phyloP scores from a whole-genome alignment of 202 grass and related monocot genomes.

The Carex sylvatica region DNA sequence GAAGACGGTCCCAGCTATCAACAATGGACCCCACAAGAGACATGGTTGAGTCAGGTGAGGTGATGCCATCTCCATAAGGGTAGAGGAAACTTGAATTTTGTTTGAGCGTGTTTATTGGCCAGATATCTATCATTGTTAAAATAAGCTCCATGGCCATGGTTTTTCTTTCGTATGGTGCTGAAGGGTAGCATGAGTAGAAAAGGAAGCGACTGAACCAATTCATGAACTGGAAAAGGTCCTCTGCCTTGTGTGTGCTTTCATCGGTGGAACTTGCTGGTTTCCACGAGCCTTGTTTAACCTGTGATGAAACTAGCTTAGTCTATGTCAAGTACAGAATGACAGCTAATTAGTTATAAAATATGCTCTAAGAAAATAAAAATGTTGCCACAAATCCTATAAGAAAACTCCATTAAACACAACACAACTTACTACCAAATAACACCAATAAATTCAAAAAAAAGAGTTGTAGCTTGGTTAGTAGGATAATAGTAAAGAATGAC shows the following conservation, averaged over 20 bases:
- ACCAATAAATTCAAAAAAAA: background rate
- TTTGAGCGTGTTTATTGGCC: slow-evolving; percentile 53
- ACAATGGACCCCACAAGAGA: slow-evolving; percentile 92
- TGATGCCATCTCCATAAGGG: slow-evolving; percentile 71
- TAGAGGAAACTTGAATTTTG: slow-evolving; percentile 58
- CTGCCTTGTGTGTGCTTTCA: slow-evolving; percentile 36
- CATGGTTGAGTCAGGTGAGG: slow-evolving; percentile 81
- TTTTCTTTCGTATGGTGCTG: slow-evolving; percentile 98
- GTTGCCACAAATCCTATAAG: background rate
- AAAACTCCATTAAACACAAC: background rate
- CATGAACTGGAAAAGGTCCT: slow-evolving; percentile 87
- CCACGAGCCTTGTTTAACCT: slow-evolving; percentile 76
- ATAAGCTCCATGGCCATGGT: slow-evolving; percentile 99
- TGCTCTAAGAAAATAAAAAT: background rate
- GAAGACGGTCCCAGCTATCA: slow-evolving; percentile 94
- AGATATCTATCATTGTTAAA: slow-evolving; percentile 79
- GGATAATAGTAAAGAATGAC: background rate
- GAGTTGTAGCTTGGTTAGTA: background rate
- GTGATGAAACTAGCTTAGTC: slow-evolving; percentile 9
- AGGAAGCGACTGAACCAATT: slow-evolving; percentile 86
- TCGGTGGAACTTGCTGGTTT: slow-evolving; percentile 40
- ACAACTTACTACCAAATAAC: background rate
- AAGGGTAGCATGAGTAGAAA: slow-evolving; percentile 93
- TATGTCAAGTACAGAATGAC: background rate
- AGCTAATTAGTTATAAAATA: background rate